Conservation (phyloP, 2,329 filamentous ascomycete genomes). For the Colletotrichum tofieldiae region DNA sequence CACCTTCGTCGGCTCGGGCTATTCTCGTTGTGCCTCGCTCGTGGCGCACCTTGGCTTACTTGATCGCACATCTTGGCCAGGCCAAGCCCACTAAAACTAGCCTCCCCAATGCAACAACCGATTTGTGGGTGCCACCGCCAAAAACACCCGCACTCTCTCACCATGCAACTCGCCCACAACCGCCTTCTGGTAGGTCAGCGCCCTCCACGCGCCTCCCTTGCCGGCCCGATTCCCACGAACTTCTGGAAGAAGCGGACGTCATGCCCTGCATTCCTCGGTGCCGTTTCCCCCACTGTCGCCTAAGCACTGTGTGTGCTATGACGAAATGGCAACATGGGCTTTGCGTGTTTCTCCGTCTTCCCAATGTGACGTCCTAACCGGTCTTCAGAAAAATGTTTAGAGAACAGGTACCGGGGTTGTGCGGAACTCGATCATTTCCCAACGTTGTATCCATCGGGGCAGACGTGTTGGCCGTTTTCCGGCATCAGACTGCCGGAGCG, state of each 20-base stretch:
- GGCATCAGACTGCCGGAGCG: conserved; percentile 8
- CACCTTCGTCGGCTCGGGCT: conserved; percentile 16
- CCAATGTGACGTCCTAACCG: neutral
- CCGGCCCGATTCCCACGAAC: conserved; percentile 41
- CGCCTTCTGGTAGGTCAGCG: conserved; percentile 31
- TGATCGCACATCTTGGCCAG: conserved; percentile 25
- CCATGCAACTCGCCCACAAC: conserved; percentile 1
- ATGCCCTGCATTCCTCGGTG: conserved; percentile 36
- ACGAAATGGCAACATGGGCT: conserved; percentile 24
- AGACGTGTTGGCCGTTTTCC: conserved; percentile 29
- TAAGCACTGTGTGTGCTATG: conserved; percentile 28
- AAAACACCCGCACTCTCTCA: conserved; percentile 32
- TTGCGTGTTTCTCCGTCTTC: neutral
- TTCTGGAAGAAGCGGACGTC: conserved; percentile 41
- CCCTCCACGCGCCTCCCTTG: conserved; percentile 35
- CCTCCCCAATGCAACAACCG: conserved; percentile 21
- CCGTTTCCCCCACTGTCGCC: conserved; percentile 18
- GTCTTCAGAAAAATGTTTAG: neutral
- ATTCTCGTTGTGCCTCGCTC: conserved; percentile 38
- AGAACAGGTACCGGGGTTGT: neutral
- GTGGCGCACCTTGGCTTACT: conserved; percentile 38
- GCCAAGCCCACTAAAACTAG: conserved; percentile 13
- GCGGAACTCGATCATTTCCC: neutral
- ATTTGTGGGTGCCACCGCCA: conserved; percentile 29
- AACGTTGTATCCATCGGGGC: neutral